These are phyloP conservation scores for Tuctoria greenei DNA, from an alignment of 176 grass and related monocot genomes.

Conservation along the genomic window DNA sequence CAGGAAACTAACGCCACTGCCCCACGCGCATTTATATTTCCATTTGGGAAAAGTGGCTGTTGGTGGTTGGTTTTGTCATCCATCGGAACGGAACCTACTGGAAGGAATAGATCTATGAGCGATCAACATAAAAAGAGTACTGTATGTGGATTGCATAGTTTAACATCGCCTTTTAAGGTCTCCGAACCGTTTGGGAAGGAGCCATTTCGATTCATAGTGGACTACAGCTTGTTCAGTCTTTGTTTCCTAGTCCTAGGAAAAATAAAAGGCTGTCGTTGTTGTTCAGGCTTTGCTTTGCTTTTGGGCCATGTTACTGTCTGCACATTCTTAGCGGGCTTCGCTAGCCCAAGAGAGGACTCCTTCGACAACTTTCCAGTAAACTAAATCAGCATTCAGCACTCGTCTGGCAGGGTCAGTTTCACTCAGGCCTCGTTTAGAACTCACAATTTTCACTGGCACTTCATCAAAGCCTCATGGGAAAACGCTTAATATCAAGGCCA, in stretches of 20 bases:
- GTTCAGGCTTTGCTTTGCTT: background rate
- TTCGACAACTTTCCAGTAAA: background rate
- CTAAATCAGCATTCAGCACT: background rate
- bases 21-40: background rate
- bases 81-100: slow-evolving; percentile 2
- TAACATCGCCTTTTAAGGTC: background rate
- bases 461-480: background rate
- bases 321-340: background rate
- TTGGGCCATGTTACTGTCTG: background rate
- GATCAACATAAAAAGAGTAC: background rate
- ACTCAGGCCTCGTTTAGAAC: background rate
- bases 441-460: background rate
- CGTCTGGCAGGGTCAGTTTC: background rate
- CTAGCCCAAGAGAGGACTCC: background rate
- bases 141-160: background rate
- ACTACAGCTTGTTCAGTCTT: background rate
- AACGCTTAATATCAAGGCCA: background rate
- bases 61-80: background rate
- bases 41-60: background rate
- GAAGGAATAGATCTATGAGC: background rate
- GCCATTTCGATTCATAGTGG: background rate
- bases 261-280: too few relatives aligned
- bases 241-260: background rate
- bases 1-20: background rate
- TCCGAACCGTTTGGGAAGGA: background rate